Percentiles rank a stretch among this genome's conserved stretches.
These are phyloP conservation scores for Thecaphora thlaspeos DNA, from an alignment of 1,284 basidiomycete genomes.

Conservation along the genomic window DNA sequence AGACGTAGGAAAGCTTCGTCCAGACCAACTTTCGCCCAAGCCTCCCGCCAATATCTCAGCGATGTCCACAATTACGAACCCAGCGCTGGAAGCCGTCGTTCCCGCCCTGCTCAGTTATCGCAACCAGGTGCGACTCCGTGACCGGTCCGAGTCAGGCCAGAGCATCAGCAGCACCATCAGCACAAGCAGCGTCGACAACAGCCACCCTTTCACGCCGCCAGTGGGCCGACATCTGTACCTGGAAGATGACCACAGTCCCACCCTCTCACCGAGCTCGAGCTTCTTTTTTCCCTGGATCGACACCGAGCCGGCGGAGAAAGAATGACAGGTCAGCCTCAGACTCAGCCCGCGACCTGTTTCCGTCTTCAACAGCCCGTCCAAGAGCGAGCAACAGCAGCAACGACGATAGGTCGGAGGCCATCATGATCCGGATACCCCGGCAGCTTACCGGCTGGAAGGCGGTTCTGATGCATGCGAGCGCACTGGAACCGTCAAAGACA, in stretches of 20 bases:
- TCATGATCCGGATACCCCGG: conserved; percentile 14
- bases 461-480: conserved; percentile 13
- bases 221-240: conserved; percentile 8
- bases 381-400: background rate
- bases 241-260: conserved; percentile 1
- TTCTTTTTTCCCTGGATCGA: conserved; percentile 26
- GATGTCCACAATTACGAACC: too few species aligned
- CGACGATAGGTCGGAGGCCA: too few species aligned
- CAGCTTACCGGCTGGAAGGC: conserved; percentile 34
- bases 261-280: background rate
- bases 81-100: too few species aligned
- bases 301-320: background rate
- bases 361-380: background rate
- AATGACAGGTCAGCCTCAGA: background rate
- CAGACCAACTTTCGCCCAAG: too few species aligned
- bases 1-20: too few species aligned
- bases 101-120: too few species aligned
- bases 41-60: too few species aligned
- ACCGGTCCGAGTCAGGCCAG: background rate
- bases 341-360: background rate
- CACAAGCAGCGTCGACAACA: conserved; percentile 6
- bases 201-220: too few species aligned
- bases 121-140: too few species aligned
- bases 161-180: conserved; percentile 2
- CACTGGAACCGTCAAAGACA: background rate